These are phyloP conservation scores for Rhizopogon rudus DNA, from an alignment of 768 basidiomycete genomes.

Conservation along the genomic window DNA sequence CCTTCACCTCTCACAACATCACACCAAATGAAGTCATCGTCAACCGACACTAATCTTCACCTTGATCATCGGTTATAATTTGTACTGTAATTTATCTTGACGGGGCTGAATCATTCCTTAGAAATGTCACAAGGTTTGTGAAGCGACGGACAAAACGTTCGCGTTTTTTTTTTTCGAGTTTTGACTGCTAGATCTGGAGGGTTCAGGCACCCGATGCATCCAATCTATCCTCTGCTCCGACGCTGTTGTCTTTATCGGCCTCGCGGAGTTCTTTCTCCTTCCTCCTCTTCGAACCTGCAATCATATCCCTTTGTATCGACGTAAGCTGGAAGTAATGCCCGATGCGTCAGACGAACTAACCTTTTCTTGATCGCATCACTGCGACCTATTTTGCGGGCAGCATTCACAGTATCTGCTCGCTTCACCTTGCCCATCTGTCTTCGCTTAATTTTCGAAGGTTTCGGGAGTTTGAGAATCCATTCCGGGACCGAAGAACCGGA, in stretches of 20 bases:
- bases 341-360: slow-evolving; percentile 28
- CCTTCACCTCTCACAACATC: slow-evolving; percentile 1
- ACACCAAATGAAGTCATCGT: background rate
- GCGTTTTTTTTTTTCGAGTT: background rate
- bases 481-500: slow-evolving; percentile 90
- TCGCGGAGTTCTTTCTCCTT: slow-evolving; percentile 32
- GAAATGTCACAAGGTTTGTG: background rate
- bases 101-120: background rate
- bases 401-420: slow-evolving; percentile 70
- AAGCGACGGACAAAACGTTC: background rate
- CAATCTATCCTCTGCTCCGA: background rate
- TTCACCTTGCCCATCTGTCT: slow-evolving; percentile 81
- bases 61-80: background rate
- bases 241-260: background rate
- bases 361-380: slow-evolving; percentile 70
- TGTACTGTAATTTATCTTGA: background rate
- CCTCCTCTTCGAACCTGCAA: slow-evolving; percentile 66
- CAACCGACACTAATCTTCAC: background rate
- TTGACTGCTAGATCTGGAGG: background rate
- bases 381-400: slow-evolving; percentile 63
- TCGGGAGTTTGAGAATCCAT: slow-evolving; percentile 94
- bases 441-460: slow-evolving; percentile 86
- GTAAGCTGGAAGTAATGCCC: background rate
- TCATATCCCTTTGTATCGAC: slow-evolving; percentile 61
- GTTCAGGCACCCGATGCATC: too few relatives aligned